A percentile compares a stretch with the other conserved stretches of the same genome.
phyloP scores from a whole-genome alignment of 2,329 filamentous ascomycete genomes.

The Balansia obtecta region DNA sequence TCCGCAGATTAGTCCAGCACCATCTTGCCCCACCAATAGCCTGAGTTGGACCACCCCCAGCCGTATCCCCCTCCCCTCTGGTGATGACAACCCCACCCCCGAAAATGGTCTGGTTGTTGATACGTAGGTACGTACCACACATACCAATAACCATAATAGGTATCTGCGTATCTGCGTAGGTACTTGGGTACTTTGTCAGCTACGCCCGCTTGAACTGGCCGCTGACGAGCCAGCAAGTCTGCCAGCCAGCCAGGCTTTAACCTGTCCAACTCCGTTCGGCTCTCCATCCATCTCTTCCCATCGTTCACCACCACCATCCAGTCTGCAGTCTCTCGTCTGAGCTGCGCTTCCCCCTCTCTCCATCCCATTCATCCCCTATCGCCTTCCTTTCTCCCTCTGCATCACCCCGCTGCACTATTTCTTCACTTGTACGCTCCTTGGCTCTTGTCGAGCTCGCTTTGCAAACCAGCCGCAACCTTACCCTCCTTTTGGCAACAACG shows the following conservation, averaged over 20 bases:
- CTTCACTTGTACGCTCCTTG: conserved; percentile 26
- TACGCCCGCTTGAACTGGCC: neutral
- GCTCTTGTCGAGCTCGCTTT: conserved; percentile 18
- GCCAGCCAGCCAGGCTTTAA: neutral
- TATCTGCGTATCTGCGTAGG: no score
- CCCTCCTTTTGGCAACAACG: conserved; percentile 26
- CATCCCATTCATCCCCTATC: conserved; percentile 31
- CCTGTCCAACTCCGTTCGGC: neutral
- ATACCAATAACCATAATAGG: neutral
- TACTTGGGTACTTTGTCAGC: neutral
- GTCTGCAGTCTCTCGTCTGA: conserved; percentile 15
- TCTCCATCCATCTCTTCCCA: conserved; percentile 7
- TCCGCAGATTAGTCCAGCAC: neutral
- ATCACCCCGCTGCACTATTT: conserved; percentile 21
- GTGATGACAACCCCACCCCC: no score
- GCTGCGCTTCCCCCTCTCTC: conserved; percentile 18
- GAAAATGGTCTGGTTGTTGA: no score
- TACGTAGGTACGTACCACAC: no score
- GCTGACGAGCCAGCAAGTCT: neutral
- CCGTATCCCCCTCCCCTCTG: no score
- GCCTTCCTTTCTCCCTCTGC: conserved; percentile 28
- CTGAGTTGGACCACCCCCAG: no score
- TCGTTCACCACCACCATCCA: conserved; percentile 13
- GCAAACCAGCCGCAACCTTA: conserved; percentile 15
- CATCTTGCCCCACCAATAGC: neutral